Conservation (phyloP, 2,329 filamentous ascomycete species). For the Coniochaeta pulveracea region DNA sequence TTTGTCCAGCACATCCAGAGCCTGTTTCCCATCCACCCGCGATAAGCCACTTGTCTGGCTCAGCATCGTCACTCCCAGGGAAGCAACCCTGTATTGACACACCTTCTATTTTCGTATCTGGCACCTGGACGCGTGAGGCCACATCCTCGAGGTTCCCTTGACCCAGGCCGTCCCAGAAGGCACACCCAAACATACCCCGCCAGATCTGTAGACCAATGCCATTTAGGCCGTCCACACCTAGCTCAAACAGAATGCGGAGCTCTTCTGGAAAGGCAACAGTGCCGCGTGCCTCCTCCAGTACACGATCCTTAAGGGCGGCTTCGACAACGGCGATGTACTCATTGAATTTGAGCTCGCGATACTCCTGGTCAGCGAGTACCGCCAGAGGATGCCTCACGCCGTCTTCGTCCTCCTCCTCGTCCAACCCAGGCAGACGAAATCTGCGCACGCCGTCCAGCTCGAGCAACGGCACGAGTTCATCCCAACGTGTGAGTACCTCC, state of each 20-base stretch:
- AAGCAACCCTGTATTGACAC: not conserved
- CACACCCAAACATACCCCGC: not conserved
- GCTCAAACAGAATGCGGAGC: constrained; percentile 1
- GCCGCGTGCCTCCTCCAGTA: constrained; percentile 1
- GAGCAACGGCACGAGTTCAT: not conserved
- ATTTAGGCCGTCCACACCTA: not conserved
- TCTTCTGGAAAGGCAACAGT: constrained; percentile 1
- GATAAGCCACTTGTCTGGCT: not conserved
- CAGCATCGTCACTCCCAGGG: not conserved
- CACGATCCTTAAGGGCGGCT: not conserved
- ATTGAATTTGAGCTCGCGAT: constrained; percentile 2
- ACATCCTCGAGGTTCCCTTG: not conserved
- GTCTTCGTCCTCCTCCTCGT: not conserved
- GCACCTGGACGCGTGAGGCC: not conserved
- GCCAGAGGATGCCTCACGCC: not conserved
- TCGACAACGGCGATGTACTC: not conserved
- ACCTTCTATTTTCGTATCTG: not conserved
- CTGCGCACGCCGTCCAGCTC: not conserved
- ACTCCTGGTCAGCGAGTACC: not conserved
- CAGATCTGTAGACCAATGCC: not conserved
- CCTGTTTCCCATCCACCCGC: constrained; percentile 1
- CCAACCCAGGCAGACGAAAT: not conserved
- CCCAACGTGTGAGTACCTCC: not conserved
- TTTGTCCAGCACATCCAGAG: not conserved
- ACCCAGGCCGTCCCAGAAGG: not conserved